phyloP scores from a whole-genome alignment of 805 yeast genomes.

The Candida xiaguanensis region DNA sequence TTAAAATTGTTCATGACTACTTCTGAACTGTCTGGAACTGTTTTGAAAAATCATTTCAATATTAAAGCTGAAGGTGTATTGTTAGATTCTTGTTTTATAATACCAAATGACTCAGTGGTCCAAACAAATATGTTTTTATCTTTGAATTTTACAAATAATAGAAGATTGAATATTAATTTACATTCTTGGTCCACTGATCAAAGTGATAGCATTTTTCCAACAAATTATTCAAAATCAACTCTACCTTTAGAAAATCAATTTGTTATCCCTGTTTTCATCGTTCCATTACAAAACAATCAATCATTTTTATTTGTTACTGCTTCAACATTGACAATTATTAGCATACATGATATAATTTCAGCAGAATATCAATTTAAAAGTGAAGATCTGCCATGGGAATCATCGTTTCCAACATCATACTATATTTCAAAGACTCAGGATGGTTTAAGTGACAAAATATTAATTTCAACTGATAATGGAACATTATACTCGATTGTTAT shows the following conservation, averaged over 20 bases:
- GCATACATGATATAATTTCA: conserved; percentile 44
- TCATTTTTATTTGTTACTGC: conserved; percentile 39
- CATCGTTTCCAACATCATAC: conserved; percentile 38
- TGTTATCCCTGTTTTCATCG: conserved; percentile 39
- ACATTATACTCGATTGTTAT: conserved; percentile 27
- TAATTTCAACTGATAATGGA: conserved; percentile 34
- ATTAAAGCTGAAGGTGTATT: conserved; percentile 39
- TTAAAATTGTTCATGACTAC: conserved; percentile 38
- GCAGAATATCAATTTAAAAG: conserved; percentile 39
- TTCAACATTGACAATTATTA: conserved; percentile 29
- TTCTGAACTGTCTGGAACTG: conserved; percentile 33
- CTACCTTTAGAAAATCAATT: conserved; percentile 39
- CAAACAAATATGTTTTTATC: conserved; percentile 24
- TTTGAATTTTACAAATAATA: conserved; percentile 32
- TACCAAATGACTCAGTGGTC: conserved; percentile 23
- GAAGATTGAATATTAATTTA: conserved; percentile 34
- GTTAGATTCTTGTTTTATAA: conserved; percentile 41
- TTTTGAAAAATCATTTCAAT: conserved; percentile 35
- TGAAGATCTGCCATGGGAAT: conserved; percentile 14
- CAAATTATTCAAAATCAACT: conserved; percentile 29
- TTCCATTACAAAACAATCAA: conserved; percentile 34
- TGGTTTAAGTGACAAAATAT: conserved; percentile 21
- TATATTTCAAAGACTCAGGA: conserved; percentile 21
- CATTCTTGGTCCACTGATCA: conserved; percentile 42
- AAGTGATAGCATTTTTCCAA: conserved; percentile 10